A percentile compares a stretch with the other conserved stretches of the same genome.
Conservation (phyloP, 306 rosid species). For the Cicer chorassanicum region DNA sequence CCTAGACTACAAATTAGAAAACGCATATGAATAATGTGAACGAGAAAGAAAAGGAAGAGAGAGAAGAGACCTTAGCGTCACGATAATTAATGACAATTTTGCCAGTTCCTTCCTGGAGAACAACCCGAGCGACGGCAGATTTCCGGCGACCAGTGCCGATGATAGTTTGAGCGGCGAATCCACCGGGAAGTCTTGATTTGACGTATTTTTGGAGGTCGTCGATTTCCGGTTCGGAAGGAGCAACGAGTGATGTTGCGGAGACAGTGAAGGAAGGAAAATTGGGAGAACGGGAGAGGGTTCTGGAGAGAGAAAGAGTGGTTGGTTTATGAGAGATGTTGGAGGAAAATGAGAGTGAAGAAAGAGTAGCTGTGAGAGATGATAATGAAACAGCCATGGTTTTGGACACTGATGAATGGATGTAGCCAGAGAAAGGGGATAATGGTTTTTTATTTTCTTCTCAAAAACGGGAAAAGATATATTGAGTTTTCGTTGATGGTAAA, state of each 20-base stretch:
- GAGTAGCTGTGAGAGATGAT: conserved; percentile 59
- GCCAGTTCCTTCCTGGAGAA: conserved; percentile 89
- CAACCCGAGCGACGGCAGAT: conserved; percentile 85
- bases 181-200: conserved; percentile 90
- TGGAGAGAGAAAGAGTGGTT: conserved; percentile 44
- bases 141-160: conserved; percentile 92
- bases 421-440: conserved; percentile 44
- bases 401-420: background rate
- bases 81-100: conserved; percentile 88
- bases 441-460: background rate
- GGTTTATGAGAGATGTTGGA: conserved; percentile 67
- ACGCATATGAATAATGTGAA: background rate
- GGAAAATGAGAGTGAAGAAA: conserved; percentile 87
- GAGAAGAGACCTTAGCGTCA: conserved; percentile 70
- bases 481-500: no score
- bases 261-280: conserved; percentile 51
- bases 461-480: background rate
- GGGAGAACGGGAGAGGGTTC: conserved; percentile 43
- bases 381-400: conserved; percentile 64
- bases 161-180: conserved; percentile 87
- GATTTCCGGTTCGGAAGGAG: conserved; percentile 61
- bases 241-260: conserved; percentile 60
- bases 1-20: no score
- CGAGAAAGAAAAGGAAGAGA: background rate
- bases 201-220: conserved; percentile 67